Base-by-base conservation (phyloP, 345 rosid species). In the Geranium brycei region DNA sequence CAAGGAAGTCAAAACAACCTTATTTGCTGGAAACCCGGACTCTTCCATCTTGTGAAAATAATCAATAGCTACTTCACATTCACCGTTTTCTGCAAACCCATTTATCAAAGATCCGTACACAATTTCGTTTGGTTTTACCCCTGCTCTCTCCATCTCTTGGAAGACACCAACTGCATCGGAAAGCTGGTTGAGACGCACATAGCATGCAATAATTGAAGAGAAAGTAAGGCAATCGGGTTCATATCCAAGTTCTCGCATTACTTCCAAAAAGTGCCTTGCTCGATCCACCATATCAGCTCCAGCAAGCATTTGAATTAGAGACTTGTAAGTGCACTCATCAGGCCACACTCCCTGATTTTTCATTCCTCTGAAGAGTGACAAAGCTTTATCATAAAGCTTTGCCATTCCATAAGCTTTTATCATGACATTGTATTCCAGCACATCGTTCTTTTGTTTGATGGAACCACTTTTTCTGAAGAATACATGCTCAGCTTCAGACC, bases 401-500 rank as follows among this genome's bases (percentile, higher is more conserved):
- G 81, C 91, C 77, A 71, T 91, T n/a, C 98, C 98, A 75, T 84
- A 91, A 65, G 92, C 95, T 80, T 89, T 91, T 70, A 91, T 67
- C 98, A 89, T 85, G 64, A 87, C 91, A 65, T 91, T 89, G 51
- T 85, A 89, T 61, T 89, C 95, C 73, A 81, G 56, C 69, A 87
- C 79, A 75, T 77, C 85, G 65, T 77, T 86, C 75, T 78, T 83
- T 67, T 72, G 81, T 66, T 76, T 80, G 38, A 41, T 62, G 61
- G 68, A 57, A 60, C 69, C 75, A 61, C 82, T 84, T 69, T 79
- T 87, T 16, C 87, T 64, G 59, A 80, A 68, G 72, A 91, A 86
- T 53, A 85, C 73, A 68, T 76, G 71, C 76, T 91, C 95, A 0
- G 96, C 89, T 78, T 91, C 98, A 64, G 78, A 82, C 89, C 92